Evolutionary conservation across 192 early-diverging fungal species (phyloP).

Genomic region (Backusella liffmaniae): DNA sequence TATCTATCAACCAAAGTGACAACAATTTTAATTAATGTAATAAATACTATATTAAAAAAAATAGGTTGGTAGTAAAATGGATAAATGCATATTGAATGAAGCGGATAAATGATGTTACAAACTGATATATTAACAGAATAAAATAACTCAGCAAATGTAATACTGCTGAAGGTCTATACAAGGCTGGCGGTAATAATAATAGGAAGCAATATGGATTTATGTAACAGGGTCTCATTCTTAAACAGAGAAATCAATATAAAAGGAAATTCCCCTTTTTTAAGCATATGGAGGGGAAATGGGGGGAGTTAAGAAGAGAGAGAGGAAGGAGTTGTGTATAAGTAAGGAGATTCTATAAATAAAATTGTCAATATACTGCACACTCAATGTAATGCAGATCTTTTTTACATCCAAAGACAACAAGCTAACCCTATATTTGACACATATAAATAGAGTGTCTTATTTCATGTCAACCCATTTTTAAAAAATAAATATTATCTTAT

Average conservation of each 20-base stretch:
- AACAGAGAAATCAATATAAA: not conserved
- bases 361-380: conserved; percentile 14
- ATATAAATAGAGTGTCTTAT: conserved; percentile 1
- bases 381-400: conserved; percentile 9
- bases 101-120: not conserved
- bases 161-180: no score
- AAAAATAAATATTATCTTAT: conserved; percentile 1
- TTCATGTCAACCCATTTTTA: conserved; percentile 1
- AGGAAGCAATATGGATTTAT: not conserved
- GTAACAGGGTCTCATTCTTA: not conserved
- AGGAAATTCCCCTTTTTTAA: not conserved
- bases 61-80: not conserved
- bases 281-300: not conserved
- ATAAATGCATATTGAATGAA: not conserved
- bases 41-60: not conserved
- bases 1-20: not conserved
- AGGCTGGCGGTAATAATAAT: not conserved
- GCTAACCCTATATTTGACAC: conserved; percentile 10
- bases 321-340: not conserved
- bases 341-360: not conserved
- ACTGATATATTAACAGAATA: not conserved
- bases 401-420: conserved; percentile 17
- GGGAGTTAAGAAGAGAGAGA: not conserved
- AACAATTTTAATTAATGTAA: not conserved
- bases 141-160: not conserved